Conservation (phyloP, 2,329 filamentous ascomycete genomes). For the Bipolaris cookei region DNA sequence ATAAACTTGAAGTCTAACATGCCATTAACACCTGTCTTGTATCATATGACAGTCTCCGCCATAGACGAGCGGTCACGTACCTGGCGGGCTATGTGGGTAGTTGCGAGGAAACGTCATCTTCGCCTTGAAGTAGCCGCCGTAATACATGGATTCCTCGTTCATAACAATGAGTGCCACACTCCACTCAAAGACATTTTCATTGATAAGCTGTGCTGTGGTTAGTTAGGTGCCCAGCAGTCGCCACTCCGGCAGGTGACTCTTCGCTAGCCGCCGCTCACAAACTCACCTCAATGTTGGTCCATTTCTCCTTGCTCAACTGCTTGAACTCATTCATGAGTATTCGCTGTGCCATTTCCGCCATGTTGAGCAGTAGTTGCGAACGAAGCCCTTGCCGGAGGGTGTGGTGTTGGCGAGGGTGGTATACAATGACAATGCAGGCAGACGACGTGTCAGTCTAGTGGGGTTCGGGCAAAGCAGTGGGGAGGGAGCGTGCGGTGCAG, state of each 20-base stretch:
- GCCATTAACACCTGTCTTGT: slow-evolving; percentile 13
- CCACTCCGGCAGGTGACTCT: slow-evolving; percentile 11
- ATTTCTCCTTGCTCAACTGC: slow-evolving; percentile 83
- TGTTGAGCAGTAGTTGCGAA: slow-evolving; percentile 19
- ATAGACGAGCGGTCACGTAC: slow-evolving; percentile 47
- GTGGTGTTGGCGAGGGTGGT: slow-evolving; percentile 16
- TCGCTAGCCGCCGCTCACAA: background rate
- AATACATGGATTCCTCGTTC: slow-evolving; percentile 89
- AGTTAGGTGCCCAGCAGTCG: slow-evolving; percentile 27
- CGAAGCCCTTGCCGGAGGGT: slow-evolving; percentile 4
- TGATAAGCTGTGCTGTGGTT: slow-evolving; percentile 64
- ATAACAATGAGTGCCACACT: slow-evolving; percentile 87
- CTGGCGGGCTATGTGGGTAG: slow-evolving; percentile 86
- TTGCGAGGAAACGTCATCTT: slow-evolving; percentile 86
- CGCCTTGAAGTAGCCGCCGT: slow-evolving; percentile 91
- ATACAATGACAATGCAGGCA: slow-evolving; percentile 12
- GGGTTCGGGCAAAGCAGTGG: slow-evolving; percentile 4
- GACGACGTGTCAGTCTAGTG: slow-evolving; percentile 1
- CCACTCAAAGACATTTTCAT: slow-evolving; percentile 88
- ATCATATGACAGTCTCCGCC: slow-evolving; percentile 1
- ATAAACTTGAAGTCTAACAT: slow-evolving; percentile 77
- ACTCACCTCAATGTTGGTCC: slow-evolving; percentile 85
- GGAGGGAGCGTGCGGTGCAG: slow-evolving; percentile 5
- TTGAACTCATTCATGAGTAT: slow-evolving; percentile 90
- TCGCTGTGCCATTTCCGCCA: slow-evolving; percentile 66